These are phyloP conservation scores for Aspergillus kassunensis DNA, from an alignment of 495 filamentous ascomycete species.

Conservation along the genomic window DNA sequence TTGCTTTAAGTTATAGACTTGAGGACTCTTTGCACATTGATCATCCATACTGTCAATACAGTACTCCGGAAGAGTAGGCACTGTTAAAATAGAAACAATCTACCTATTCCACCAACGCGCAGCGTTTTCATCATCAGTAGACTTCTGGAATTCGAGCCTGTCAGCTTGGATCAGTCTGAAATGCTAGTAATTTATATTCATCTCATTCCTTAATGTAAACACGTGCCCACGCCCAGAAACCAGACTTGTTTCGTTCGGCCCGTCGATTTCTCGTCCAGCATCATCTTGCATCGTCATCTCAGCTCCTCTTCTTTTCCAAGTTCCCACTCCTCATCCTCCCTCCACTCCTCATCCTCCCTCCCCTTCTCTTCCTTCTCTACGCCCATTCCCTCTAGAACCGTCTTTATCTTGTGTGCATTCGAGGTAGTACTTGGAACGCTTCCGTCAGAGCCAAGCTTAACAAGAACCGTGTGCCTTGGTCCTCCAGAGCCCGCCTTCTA, in stretches of 20 bases:
- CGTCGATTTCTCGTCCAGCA: slow-evolving; percentile 10
- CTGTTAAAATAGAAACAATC: slow-evolving; percentile 2
- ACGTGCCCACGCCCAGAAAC: slow-evolving; percentile 9
- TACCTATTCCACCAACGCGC: slow-evolving; percentile 2
- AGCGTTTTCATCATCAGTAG: slow-evolving; percentile 7
- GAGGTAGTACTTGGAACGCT: background rate
- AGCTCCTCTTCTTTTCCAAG: slow-evolving; percentile 1
- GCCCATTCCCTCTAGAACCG: background rate
- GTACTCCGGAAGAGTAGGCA: background rate
- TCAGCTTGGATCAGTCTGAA: too few relatives aligned
- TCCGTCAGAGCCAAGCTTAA: slow-evolving; percentile 1
- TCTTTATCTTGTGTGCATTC: too few relatives aligned
- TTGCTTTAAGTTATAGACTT: too few relatives aligned
- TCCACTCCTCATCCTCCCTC: background rate
- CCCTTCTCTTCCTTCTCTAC: background rate
- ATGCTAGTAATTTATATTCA: too few relatives aligned
- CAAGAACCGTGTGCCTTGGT: background rate
- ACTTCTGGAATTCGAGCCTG: too few relatives aligned
- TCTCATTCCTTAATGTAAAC: too few relatives aligned
- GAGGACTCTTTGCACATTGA: too few relatives aligned
- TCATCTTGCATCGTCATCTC: slow-evolving; percentile 11
- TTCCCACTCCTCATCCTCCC: background rate
- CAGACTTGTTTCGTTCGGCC: slow-evolving; percentile 10
- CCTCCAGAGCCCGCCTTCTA: background rate
- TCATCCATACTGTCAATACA: too few relatives aligned